phyloP scores from a whole-genome alignment of 306 rosid species.

The Dalbergia cochinchinensis region DNA sequence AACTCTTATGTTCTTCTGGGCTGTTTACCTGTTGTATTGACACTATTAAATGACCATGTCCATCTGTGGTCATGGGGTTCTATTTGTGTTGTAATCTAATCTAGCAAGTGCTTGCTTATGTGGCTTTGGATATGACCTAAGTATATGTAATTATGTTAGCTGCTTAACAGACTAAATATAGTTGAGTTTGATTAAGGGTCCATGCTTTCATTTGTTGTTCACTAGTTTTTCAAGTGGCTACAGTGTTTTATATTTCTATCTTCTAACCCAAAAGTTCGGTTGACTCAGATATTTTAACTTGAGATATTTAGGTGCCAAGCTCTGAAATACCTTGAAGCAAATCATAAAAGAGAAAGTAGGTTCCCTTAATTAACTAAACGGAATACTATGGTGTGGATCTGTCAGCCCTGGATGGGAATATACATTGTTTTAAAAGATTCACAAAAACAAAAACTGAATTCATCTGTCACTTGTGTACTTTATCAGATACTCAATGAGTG shows the following conservation, averaged over 20 bases:
- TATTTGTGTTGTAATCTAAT: conserved; percentile 59
- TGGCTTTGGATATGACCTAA: conserved; percentile 50
- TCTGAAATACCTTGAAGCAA: conserved; percentile 11
- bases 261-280: conserved; percentile 7
- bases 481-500: conserved; percentile 53
- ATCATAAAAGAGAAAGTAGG: conserved; percentile 30
- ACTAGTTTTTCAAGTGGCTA: conserved; percentile 20
- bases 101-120: conserved; percentile 46
- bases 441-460: conserved; percentile 2
- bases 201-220: conserved; percentile 31
- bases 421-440: conserved; percentile 38
- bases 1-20: conserved; percentile 38
- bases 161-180: conserved; percentile 51
- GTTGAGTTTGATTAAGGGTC: conserved; percentile 36
- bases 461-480: conserved; percentile 39
- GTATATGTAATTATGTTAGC: conserved; percentile 54
- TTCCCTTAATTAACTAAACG: not conserved
- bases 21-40: conserved; percentile 52
- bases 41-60: conserved; percentile 44
- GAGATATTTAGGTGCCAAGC: not conserved
- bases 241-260: conserved; percentile 25
- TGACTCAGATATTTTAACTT: conserved; percentile 7
- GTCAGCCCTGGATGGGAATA: conserved; percentile 32
- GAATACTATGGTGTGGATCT: conserved; percentile 29
- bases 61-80: conserved; percentile 42